These are phyloP conservation scores for Flaveria robusta DNA, from an alignment of 129 eudicot species.

Conservation along the genomic window DNA sequence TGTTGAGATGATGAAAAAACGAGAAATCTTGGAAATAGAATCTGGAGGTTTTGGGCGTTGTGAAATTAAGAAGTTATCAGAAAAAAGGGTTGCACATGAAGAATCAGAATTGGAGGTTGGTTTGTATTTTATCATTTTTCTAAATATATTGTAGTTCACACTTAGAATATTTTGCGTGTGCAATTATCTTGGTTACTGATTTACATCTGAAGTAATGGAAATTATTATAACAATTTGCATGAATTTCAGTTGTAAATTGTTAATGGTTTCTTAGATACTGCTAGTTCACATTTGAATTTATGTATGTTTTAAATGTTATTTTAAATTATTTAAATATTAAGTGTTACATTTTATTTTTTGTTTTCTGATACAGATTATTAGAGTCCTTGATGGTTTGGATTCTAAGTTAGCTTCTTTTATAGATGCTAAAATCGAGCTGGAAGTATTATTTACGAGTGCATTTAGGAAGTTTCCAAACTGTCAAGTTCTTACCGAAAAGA, in stretches of 20 bases:
- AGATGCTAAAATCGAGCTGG: background rate
- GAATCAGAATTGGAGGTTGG: background rate
- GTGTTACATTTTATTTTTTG: background rate
- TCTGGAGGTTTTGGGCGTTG: background rate
- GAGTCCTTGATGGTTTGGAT: background rate
- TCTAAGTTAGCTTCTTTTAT: background rate
- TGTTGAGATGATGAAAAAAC: constrained; percentile 3
- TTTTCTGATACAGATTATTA: background rate
- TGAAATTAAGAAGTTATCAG: background rate
- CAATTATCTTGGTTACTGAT: background rate
- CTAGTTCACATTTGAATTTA: background rate
- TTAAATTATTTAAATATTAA: background rate
- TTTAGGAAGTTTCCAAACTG: background rate
- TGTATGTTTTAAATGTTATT: background rate
- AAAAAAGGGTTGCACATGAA: background rate
- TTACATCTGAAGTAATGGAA: background rate
- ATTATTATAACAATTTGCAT: background rate
- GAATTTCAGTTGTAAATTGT: no score
- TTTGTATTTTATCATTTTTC: background rate
- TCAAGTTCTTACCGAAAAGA: background rate
- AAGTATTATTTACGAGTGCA: background rate
- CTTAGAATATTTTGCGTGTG: background rate
- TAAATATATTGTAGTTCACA: background rate
- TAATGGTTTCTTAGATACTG: background rate
- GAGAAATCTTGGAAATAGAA: background rate